Evolutionary conservation across 805 yeast genomes (phyloP), one percentile per base, ranked within the genome.

Genomic region (Saccharomycopsis sp.): DNA sequence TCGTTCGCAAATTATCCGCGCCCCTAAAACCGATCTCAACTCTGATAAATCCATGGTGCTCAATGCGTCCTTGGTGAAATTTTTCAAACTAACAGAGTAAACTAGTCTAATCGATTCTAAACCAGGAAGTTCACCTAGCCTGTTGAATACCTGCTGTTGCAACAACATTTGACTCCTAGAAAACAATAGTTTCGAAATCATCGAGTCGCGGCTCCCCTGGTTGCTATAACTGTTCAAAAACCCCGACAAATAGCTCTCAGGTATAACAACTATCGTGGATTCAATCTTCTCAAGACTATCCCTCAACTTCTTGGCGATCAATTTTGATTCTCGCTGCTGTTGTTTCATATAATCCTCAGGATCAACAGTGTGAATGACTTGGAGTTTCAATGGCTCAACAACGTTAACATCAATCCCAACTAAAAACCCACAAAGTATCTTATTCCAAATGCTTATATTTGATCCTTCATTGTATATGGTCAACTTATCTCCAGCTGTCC

Each of bases 151-250:
- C 5, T 36, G 24, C 32, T 46, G 44, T 28, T 39, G 38, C 14
- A 49, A 40, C 8, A 49, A 23, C 45, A 40, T 40, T 26, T 46
- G 44, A 20, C 45, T 40, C n/a, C 52, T 20, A 14, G 48, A 44
- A 4, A 39, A 24, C 16, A 43, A 26, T 2, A 49, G 4, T 17
- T 41, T 39, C 11, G 24, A 19, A 7, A 48, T 19, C 43, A 39
- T 33, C 3, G 45, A 27, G n/a, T 28, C 26, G 23, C n/a, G n/a
- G n/a, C n/a, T n/a, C n/a, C n/a, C 38, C 19, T 11, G 17, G 7
- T 11, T 8, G 24, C 16, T 35, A 19, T 13, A 37, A 40, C 3
- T 20, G n/a, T 24, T 35, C 22, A 4, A 19, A 13, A 17, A 19
- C 20, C 32, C 31, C 16, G 38, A 41, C 31, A 47, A 31, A 31